Conservation (phyloP, 208 protist species). For the Leptomonas pyrrhocoris region DNA sequence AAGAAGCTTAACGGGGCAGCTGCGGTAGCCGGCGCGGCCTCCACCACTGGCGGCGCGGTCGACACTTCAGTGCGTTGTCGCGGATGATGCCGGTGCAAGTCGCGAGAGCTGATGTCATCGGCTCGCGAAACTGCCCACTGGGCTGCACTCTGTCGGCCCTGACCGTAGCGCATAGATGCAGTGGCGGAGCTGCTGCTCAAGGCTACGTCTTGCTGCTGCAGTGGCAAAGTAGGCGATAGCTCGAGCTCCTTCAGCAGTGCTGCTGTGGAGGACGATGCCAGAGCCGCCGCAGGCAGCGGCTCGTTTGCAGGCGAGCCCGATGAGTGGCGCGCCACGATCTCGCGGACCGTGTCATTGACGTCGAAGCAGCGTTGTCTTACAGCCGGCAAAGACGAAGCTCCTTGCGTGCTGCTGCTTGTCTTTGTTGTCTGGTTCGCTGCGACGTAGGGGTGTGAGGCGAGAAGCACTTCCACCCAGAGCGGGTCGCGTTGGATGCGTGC, state of each 20-base stretch:
- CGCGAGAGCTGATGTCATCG: neutral
- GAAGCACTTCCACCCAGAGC: slow-evolving; percentile 65
- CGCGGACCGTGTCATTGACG: slow-evolving; percentile 1
- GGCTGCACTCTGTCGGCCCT: neutral
- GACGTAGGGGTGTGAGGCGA: slow-evolving; percentile 53
- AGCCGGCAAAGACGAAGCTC: neutral
- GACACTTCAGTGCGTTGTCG: slow-evolving; percentile 22
- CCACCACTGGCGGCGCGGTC: neutral
- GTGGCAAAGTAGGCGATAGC: slow-evolving; percentile 41
- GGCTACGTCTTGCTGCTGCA: slow-evolving; percentile 32
- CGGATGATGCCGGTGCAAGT: slow-evolving; percentile 1
- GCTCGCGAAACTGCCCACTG: neutral
- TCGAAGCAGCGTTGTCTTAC: slow-evolving; percentile 11
- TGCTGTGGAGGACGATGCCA: slow-evolving; percentile 37
- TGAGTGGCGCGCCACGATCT: slow-evolving; percentile 5
- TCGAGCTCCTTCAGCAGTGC: slow-evolving; percentile 44
- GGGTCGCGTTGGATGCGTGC: slow-evolving; percentile 64
- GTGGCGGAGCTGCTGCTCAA: neutral
- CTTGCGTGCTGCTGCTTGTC: neutral
- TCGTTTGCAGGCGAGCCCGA: too few relatives aligned
- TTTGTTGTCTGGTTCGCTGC: slow-evolving; percentile 32
- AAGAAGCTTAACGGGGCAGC: slow-evolving; percentile 19
- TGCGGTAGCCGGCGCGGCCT: neutral
- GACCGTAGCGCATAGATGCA: neutral
- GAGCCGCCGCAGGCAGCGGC: neutral